Percentiles rank a stretch among this genome's conserved stretches.
phyloP scores from a whole-genome alignment of 257 asterid genomes.

The Scutellaria minor region DNA sequence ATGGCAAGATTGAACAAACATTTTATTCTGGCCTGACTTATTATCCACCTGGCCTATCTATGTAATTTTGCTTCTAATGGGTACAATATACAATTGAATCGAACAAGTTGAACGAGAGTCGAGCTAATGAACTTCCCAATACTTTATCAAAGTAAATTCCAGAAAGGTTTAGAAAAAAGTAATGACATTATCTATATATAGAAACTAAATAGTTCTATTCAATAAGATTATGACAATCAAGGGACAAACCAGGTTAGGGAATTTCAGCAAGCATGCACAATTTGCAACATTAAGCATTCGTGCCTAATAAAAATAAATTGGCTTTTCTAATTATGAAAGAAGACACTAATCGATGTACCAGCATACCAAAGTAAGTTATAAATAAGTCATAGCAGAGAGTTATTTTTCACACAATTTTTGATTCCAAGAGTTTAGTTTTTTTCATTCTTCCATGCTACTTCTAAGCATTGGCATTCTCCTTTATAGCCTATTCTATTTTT shows the following conservation, averaged over 20 bases:
- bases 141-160: background rate
- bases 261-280: too few relatives aligned
- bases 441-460: background rate
- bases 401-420: background rate
- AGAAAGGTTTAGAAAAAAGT: background rate
- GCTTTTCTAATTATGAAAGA: too few relatives aligned
- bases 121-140: background rate
- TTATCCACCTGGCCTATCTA: background rate
- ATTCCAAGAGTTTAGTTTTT: background rate
- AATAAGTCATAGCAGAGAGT: too few relatives aligned
- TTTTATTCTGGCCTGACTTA: background rate
- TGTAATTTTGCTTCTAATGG: background rate
- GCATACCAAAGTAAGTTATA: too few relatives aligned
- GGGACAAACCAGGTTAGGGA: too few relatives aligned
- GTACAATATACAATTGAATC: background rate
- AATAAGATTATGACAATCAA: background rate
- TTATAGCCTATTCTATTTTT: background rate
- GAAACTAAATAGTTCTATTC: background rate
- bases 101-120: background rate
- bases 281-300: too few relatives aligned
- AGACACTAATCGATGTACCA: too few relatives aligned
- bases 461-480: background rate
- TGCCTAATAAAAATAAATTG: too few relatives aligned
- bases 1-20: background rate
- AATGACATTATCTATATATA: background rate